Evolutionary conservation across 2,329 filamentous ascomycete species (phyloP), one percentile per base, ranked within the genome.

Genomic region (Colletotrichum liriopes): DNA sequence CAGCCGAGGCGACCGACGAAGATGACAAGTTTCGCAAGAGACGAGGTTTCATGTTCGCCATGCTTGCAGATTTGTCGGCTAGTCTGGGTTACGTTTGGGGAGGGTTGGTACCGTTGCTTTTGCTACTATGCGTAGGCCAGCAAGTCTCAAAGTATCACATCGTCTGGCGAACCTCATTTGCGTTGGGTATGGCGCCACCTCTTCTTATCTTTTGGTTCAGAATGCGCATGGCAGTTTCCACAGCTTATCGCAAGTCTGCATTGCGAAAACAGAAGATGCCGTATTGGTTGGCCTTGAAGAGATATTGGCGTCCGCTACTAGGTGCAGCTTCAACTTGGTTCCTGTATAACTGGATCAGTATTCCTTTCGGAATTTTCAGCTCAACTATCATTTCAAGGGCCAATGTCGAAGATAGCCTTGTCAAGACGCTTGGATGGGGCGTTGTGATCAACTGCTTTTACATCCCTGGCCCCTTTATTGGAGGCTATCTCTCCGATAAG

Each of bases 21-120:
- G 82, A 79, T 59, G 77, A 75, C 9, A 75, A 78, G 18, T 81
- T 84, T 62, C 83, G 86, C 47, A 86, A 85, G 71, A 82, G 82
- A 45, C 81, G 87, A 47, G 87, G 88, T 4, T 88, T 89, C 78
- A 85, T 90, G 76, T 88, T 90, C 68, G 87, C 87, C n/a, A 84
- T 89, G 81, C 81, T 88, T 16, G 83, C 84, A 1, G 85, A 89
- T 74, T 78, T 90, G 7, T 86, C 87, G 0, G 81, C 84, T 1
- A 84, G 84, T 1, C 77, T 90, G 12, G 87, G 87, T 0, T 89
- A 87, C 73, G 84, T 87, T 5, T 87, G 84, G 76, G 85, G 82
- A 6, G 85, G 84, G 0, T 77, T 88, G 0, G 84, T 88, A 0
- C 85, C 87, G 1, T 77, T 90, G 11, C 81, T 90, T 0, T 76